A percentile compares a stretch with the other conserved stretches of the same genome.
phyloP scores from a whole-genome alignment of 352 stramenopile species.

The Peronosclerospora sorghi region DNA sequence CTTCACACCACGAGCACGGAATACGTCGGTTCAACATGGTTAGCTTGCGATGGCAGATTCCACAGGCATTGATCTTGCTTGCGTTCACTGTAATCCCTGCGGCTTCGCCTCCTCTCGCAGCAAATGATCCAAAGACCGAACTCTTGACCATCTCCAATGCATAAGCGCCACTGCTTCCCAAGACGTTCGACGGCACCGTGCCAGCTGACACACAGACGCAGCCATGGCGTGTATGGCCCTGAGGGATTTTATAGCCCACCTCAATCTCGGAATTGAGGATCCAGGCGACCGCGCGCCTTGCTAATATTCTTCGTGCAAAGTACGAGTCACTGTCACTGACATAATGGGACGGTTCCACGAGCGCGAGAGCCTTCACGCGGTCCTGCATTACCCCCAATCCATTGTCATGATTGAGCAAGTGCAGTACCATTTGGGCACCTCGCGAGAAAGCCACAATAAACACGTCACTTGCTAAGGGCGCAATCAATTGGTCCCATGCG shows the following conservation, averaged over 20 bases:
- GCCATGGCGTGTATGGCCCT: constrained; percentile 54
- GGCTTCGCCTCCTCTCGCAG: constrained; percentile 51
- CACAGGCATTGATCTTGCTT: constrained; percentile 54
- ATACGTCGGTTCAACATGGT: constrained; percentile 68
- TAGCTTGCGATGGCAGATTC: constrained; percentile 76
- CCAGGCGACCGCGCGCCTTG: constrained; percentile 56
- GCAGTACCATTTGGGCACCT: constrained; percentile 67
- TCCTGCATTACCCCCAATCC: constrained; percentile 71
- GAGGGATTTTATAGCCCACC: constrained; percentile 61
- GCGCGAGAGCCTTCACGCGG: constrained; percentile 62
- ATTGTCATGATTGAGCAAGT: constrained; percentile 71
- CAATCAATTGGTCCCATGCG: constrained; percentile 70
- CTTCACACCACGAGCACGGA: constrained; percentile 74
- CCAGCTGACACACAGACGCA: constrained; percentile 74
- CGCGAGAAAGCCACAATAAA: constrained; percentile 75
- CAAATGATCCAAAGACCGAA: constrained; percentile 75
- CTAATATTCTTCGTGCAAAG: constrained; percentile 61
- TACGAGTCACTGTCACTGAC: constrained; percentile 64
- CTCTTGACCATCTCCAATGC: constrained; percentile 78
- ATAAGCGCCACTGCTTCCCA: constrained; percentile 62
- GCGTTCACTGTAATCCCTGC: constrained; percentile 69
- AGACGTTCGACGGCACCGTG: constrained; percentile 50
- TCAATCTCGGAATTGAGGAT: constrained; percentile 67
- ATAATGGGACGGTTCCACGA: constrained; percentile 78
- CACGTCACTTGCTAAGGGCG: constrained; percentile 47